These are phyloP conservation scores for Torrubiellomyces zombiae DNA, from an alignment of 2,329 filamentous ascomycete species.

Conservation along the genomic window DNA sequence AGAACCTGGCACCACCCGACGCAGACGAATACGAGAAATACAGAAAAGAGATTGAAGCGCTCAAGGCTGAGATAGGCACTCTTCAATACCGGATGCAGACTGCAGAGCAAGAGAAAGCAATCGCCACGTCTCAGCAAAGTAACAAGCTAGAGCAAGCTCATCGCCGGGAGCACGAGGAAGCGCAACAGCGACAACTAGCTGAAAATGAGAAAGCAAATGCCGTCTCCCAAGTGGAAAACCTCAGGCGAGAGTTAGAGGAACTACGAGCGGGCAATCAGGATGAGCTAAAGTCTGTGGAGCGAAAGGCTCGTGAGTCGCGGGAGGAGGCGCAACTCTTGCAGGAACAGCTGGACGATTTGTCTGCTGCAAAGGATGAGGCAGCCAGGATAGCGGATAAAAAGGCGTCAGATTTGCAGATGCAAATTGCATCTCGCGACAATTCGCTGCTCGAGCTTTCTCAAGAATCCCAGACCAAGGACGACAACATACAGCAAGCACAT, in stretches of 20 bases:
- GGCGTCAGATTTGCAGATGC: constrained; percentile 35
- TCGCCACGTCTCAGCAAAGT: constrained; percentile 61
- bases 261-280: constrained; percentile 30
- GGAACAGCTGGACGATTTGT: constrained; percentile 66
- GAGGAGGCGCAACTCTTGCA: constrained; percentile 58
- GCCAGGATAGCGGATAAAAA: constrained; percentile 43
- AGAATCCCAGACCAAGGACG: constrained; percentile 38
- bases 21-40: constrained; percentile 43
- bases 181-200: constrained; percentile 45
- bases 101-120: constrained; percentile 72
- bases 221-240: constrained; percentile 28
- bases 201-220: constrained; percentile 37
- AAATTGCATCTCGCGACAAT: constrained; percentile 27
- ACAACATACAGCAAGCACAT: constrained; percentile 43
- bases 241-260: constrained; percentile 34
- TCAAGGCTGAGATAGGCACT: constrained; percentile 79
- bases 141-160: constrained; percentile 70
- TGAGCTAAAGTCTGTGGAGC: constrained; percentile 50
- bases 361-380: constrained; percentile 48
- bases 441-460: constrained; percentile 40
- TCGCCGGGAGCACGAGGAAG: constrained; percentile 71
- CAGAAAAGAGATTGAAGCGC: constrained; percentile 48
- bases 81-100: constrained; percentile 78
- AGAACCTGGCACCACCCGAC: constrained; percentile 41
- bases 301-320: constrained; percentile 50